These are phyloP conservation scores for Drechslerella dactyloides DNA, from an alignment of 2,329 filamentous ascomycete species.

Conservation along the genomic window DNA sequence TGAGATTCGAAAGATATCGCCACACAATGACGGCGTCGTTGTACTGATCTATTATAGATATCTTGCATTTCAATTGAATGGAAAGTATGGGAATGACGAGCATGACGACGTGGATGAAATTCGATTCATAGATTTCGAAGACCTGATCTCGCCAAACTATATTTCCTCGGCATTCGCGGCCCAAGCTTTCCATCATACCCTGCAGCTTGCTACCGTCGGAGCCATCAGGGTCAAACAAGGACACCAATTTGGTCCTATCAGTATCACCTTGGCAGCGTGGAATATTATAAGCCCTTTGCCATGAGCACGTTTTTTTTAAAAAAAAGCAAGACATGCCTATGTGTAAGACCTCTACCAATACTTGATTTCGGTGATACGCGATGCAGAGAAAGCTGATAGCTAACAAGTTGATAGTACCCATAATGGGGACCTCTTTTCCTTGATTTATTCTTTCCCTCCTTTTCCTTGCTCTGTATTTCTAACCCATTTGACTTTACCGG, in stretches of 20 bases:
- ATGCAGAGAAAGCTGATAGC: too few species aligned
- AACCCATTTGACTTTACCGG: too few species aligned
- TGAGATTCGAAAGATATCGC: too few species aligned
- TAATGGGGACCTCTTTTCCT: too few species aligned
- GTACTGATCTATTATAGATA: constrained; percentile 11
- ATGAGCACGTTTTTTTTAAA: not conserved
- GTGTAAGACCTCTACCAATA: not conserved
- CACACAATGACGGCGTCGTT: too few species aligned
- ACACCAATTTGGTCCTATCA: constrained; percentile 45
- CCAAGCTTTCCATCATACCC: constrained; percentile 53
- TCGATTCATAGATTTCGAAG: constrained; percentile 52
- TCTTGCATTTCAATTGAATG: constrained; percentile 8
- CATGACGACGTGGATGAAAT: constrained; percentile 13
- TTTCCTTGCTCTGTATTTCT: too few species aligned
- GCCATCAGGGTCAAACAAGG: constrained; percentile 52
- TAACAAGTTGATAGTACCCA: too few species aligned
- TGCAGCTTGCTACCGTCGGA: constrained; percentile 53
- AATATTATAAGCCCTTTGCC: not conserved
- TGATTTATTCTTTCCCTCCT: too few species aligned
- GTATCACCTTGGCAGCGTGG: constrained; percentile 34
- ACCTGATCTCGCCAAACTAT: constrained; percentile 50
- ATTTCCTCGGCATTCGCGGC: constrained; percentile 51
- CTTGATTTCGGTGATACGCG: too few species aligned
- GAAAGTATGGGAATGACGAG: constrained; percentile 18
- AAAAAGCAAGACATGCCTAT: too few species aligned